Evolutionary conservation across 371 early-diverging fungal species (phyloP), one percentile per base, ranked within the genome.

Genomic region (Nosema muscidifuracis): DNA sequence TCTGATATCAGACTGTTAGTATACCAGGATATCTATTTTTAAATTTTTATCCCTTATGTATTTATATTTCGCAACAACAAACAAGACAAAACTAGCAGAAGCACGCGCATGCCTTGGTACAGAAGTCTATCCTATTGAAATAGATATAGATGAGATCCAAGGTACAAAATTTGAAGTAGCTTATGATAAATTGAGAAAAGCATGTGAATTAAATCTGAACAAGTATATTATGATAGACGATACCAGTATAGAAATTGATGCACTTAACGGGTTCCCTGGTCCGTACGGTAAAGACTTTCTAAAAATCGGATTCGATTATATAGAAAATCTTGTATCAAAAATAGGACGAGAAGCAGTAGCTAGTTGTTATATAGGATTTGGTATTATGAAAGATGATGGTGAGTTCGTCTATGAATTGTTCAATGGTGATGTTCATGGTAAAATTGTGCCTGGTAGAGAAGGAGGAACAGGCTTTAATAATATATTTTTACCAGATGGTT

Each of bases 231-330:
- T 76, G 18, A 42, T 72, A 4, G 77, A 76, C 33, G 77, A 76
- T 58, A 60, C 58, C 15, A 58, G 64, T 28, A 50, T 76, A 2
- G 62, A 63, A 38, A 31, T 76, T 18, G 43, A 42, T 24, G 72
- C 66, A 36, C 60, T 76, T 13, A 64, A 67, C 31, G 77, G 73
- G 43, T 76, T 71, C 55, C 77, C 77, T 30, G 77, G 77, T 18
- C 73, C 68, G 22, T 76, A 76, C 44, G 60, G 61, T 0, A 76
- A 76, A 60, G 53, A 72, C 47, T 76, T 76, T 63, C 38, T 76
- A 10, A 62, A 62, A 26, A 72, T 76, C 18, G 77, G 77, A 13
- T 22, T 30, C 1, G 50, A 70, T 1, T 26, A 26, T 43, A 60
- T 76, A 10, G 50, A 71, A 63, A 68, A 71, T 31, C 15, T 76